phyloP scores from a whole-genome alignment of 495 filamentous ascomycete genomes.

The Xylaria curta region DNA sequence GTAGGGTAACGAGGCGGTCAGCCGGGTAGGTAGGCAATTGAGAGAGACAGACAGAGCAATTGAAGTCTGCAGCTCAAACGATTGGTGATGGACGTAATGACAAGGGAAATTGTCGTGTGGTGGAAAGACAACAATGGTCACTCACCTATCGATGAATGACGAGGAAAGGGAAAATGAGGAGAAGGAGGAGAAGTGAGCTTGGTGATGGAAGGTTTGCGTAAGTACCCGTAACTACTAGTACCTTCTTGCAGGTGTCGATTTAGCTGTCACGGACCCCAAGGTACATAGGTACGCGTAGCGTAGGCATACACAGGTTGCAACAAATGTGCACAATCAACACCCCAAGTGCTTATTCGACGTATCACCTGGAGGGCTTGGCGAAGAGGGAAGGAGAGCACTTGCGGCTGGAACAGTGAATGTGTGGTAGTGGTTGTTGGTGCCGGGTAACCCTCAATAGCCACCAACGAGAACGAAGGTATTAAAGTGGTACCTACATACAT shows the following conservation, averaged over 20 bases:
- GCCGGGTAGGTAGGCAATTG: not conserved
- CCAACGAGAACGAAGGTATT: not conserved
- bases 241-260: too few relatives aligned
- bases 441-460: not conserved
- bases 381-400: not conserved
- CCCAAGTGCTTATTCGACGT: not conserved
- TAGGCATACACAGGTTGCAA: not conserved
- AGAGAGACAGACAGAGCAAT: not conserved
- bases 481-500: not conserved
- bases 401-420: not conserved
- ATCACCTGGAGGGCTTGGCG: not conserved
- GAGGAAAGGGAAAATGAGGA: not conserved
- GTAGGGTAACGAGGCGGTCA: slow-evolving; percentile 16
- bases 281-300: not conserved
- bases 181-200: slow-evolving; percentile 18
- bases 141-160: slow-evolving; percentile 9
- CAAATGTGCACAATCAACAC: not conserved
- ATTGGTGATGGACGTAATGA: not conserved
- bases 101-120: not conserved
- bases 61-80: not conserved
- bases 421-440: not conserved
- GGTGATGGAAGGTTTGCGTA: slow-evolving; percentile 24
- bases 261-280: not conserved
- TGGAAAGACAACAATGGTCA: not conserved
- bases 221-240: slow-evolving; percentile 9